Base-by-base conservation (phyloP, 1,139 yeast genomes). In the Geotrichum bryndzae region DNA sequence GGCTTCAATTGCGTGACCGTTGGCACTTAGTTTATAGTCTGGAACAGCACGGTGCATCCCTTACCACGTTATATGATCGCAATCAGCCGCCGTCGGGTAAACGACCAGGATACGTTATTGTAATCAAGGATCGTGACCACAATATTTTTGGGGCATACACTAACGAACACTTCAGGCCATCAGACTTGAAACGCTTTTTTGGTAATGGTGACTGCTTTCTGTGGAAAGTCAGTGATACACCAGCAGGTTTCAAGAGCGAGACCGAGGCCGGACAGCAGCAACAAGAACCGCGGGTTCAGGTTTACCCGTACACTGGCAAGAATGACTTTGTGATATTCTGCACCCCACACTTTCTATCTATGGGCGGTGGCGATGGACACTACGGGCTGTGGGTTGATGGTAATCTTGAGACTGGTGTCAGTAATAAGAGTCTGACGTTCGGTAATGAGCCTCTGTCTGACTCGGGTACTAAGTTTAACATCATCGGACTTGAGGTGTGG, bases 181-280 rank as follows among this genome's bases (percentile, higher is more conserved):
- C 86, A 68, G 85, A 84, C 58, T 23, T 55, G 38, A 41, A 57
- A 15, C 80, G 91, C 63, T 94, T 87, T 75, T 88, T 86, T 68
- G 99, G 99, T 1, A 92, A 92, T 73, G 97, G 97, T 0, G 97
- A 94, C 73, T 90, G 98, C 70, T 91, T 92, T 68, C 79, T 94
- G 45, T 94, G 97, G 97, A 88, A 88, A 68, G 72, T 64, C 18
- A 18, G 8, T 3, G 59, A 57, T n/a, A 18, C 18, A 18, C 18
- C 18, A 18, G 46, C 53, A 5, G 53, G 35, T 38, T 38, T 53
- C 10, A 62, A 61, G 13, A 63, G 63, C 27, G 63, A 66, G 46
- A 52, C 6, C 13, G 55, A 18, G 18, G 18, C 18, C 1, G 18
- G 18, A 18, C 18, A 38, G 52, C 27, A 35, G 18, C 46, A 38